Evolutionary conservation across 1,284 basidiomycete genomes (phyloP).

Genomic region (Trichosporon faecale): DNA sequence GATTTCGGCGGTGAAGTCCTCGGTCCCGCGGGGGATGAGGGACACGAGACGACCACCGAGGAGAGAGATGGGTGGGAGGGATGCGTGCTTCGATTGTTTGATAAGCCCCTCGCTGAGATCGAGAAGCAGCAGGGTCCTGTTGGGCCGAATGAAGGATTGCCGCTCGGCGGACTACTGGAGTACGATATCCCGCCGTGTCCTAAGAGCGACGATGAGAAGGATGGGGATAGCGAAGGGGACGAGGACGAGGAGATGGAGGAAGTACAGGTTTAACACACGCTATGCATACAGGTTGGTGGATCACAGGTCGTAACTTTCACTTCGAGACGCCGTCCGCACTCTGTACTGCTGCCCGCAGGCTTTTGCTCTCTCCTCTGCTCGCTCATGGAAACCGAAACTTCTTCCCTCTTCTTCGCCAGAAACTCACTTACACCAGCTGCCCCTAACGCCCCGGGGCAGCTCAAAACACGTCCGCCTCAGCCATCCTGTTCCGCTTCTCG

Average conservation of each 20-base stretch:
- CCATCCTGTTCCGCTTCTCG: conserved; percentile 24
- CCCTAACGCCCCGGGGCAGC: too few species aligned
- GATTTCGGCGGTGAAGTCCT: conserved; percentile 29
- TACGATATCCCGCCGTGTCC: background rate
- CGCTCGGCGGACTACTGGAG: background rate
- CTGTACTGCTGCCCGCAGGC: background rate
- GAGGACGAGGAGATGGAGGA: conserved; percentile 2
- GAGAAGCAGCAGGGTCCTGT: conserved; percentile 1
- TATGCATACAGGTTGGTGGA: conserved; percentile 12
- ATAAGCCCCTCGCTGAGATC: conserved; percentile 14
- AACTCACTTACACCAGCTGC: background rate
- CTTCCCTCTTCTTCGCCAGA: background rate
- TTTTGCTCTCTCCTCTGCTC: background rate
- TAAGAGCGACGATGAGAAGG: background rate
- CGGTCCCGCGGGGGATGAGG: conserved; percentile 19
- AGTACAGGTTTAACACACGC: conserved; percentile 7
- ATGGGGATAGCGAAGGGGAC: background rate
- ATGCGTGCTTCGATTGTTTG: conserved; percentile 11
- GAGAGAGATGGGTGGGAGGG: conserved; percentile 26
- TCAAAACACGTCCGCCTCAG: conserved; percentile 16
- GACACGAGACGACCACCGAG: conserved; percentile 12
- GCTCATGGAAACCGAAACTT: too few species aligned
- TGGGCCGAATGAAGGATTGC: background rate
- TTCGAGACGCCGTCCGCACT: background rate
- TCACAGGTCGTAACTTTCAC: background rate